Evolutionary conservation across 2,329 filamentous ascomycete species (phyloP).

Genomic region (Beauveria brongniartii): DNA sequence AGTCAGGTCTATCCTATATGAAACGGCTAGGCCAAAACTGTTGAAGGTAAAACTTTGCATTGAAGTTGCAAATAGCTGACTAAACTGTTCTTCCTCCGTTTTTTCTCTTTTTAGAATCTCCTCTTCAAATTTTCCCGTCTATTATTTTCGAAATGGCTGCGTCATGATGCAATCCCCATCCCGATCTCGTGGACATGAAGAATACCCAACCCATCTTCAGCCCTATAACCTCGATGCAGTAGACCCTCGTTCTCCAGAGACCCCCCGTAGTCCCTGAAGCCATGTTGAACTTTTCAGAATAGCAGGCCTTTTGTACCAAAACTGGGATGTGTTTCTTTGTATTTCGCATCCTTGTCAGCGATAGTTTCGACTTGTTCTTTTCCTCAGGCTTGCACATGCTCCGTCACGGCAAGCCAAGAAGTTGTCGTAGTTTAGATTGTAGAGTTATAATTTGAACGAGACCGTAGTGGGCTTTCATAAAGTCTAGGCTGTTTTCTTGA

Average conservation of each 20-base stretch:
- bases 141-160: neutral
- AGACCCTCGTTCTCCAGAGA: neutral
- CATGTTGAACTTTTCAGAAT: neutral
- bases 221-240: neutral
- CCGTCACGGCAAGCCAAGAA: neutral
- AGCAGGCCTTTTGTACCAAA: neutral
- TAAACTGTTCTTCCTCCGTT: neutral
- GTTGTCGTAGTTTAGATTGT: neutral
- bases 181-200: neutral
- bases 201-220: neutral
- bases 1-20: no score
- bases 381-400: neutral
- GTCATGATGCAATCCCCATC: neutral
- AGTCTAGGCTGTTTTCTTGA: neutral
- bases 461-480: neutral
- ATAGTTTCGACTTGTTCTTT: neutral
- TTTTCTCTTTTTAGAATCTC: neutral
- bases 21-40: neutral
- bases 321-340: neutral
- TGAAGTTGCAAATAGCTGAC: neutral
- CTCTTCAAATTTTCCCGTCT: neutral
- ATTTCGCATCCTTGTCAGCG: neutral
- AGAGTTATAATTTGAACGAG: neutral
- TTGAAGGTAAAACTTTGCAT: neutral
- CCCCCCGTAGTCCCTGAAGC: neutral